phyloP scores from a whole-genome alignment of 2,329 filamentous ascomycete species.

The Nothophaeocryptopus gaeumannii region DNA sequence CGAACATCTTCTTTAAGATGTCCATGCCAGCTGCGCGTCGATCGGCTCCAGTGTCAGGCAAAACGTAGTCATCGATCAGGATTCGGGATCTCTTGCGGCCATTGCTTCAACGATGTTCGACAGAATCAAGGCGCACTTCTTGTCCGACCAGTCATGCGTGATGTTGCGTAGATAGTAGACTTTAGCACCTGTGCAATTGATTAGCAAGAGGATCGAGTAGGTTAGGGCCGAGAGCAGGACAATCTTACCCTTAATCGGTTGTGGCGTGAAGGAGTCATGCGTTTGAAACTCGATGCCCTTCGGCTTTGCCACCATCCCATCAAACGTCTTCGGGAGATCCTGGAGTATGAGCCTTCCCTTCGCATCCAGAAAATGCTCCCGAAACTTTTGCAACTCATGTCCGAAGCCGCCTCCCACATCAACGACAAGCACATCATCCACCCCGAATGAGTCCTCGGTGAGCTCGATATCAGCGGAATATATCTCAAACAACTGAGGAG shows the following conservation, averaged over 20 bases:
- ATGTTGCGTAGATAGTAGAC: slow-evolving; percentile 27
- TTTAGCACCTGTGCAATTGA: slow-evolving; percentile 12
- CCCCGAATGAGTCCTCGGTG: too few species aligned
- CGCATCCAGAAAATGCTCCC: slow-evolving; percentile 14
- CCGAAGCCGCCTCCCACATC: slow-evolving; percentile 29
- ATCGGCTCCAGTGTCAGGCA: slow-evolving; percentile 17
- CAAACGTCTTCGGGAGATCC: slow-evolving; percentile 25
- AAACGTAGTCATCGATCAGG: slow-evolving; percentile 25
- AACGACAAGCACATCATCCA: slow-evolving; percentile 23
- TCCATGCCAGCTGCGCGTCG: slow-evolving; percentile 12
- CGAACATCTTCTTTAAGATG: slow-evolving; percentile 16
- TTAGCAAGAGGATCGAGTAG: too few species aligned
- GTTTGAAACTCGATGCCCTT: slow-evolving; percentile 10
- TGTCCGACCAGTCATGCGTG: slow-evolving; percentile 30
- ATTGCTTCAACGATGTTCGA: slow-evolving; percentile 21
- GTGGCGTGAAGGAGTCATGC: slow-evolving; percentile 30
- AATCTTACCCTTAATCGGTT: slow-evolving; percentile 22
- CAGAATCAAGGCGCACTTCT: slow-evolving; percentile 21
- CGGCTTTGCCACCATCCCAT: slow-evolving; percentile 1
- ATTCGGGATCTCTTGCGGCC: slow-evolving; percentile 22
- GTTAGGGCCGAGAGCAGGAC: too few species aligned
- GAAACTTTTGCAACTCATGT: slow-evolving; percentile 23
- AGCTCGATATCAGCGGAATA: too few species aligned
- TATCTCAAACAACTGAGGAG: too few species aligned
- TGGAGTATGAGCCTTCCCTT: slow-evolving; percentile 27